A percentile compares a stretch with the other conserved stretches of the same genome.
phyloP scores from a whole-genome alignment of 768 basidiomycete genomes.

The Psilocybe cyanescens region DNA sequence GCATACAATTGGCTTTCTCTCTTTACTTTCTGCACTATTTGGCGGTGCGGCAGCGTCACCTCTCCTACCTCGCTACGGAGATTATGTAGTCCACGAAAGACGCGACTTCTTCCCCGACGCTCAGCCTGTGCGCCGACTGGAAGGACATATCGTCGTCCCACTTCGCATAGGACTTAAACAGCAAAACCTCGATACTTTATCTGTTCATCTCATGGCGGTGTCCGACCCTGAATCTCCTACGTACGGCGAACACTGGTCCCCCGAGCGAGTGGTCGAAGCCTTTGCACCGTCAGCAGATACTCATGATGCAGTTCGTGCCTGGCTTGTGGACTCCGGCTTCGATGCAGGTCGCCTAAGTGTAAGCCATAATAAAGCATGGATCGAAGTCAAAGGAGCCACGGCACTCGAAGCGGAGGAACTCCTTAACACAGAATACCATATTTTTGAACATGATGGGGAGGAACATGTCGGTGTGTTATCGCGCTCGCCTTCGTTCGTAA shows the following conservation, averaged over 20 bases:
- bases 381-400: constrained; percentile 42
- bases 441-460: constrained; percentile 44
- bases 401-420: constrained; percentile 44
- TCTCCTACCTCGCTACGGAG: constrained; percentile 13
- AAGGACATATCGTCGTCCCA: constrained; percentile 29
- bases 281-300: constrained; percentile 49
- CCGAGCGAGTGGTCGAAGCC: constrained; percentile 42
- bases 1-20: not conserved
- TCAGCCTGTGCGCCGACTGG: constrained; percentile 21
- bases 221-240: constrained; percentile 50
- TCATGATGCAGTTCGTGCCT: constrained; percentile 40
- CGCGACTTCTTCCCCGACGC: constrained; percentile 17
- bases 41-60: constrained; percentile 1
- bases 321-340: constrained; percentile 48
- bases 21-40: not conserved
- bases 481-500: not conserved
- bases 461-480: constrained; percentile 40
- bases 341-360: constrained; percentile 36
- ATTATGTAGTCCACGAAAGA: constrained; percentile 32
- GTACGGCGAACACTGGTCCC: constrained; percentile 56
- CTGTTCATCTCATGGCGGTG: constrained; percentile 46
- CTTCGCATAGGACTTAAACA: constrained; percentile 54
- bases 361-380: constrained; percentile 42
- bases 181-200: constrained; percentile 44
- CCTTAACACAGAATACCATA: constrained; percentile 47